Percentiles rank a stretch among this genome's conserved stretches.
phyloP scores from a whole-genome alignment of 2,329 filamentous ascomycete genomes.

The Dactylonectria macrodidyma region DNA sequence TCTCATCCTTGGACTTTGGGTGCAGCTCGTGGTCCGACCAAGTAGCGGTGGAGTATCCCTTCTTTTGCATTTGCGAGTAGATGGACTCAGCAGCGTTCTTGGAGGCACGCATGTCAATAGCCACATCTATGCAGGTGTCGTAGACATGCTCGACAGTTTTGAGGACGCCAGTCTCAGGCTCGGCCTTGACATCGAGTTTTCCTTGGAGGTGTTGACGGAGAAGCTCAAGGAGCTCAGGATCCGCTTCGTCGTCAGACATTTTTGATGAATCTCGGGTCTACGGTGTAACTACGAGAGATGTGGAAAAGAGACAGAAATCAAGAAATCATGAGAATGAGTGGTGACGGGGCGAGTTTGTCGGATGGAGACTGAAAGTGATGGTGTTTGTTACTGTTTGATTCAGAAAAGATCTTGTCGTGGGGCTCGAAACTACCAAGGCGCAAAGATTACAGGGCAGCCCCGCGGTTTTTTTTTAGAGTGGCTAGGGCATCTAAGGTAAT shows the following conservation, averaged over 20 bases:
- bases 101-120: slow-evolving; percentile 85
- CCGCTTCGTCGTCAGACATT: slow-evolving; percentile 92
- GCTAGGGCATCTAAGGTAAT: slow-evolving; percentile 9
- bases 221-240: slow-evolving; percentile 88
- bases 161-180: slow-evolving; percentile 86
- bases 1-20: slow-evolving; percentile 84
- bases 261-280: not conserved
- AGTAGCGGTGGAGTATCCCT: slow-evolving; percentile 84
- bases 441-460: slow-evolving; percentile 13
- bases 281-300: slow-evolving; percentile 8
- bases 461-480: slow-evolving; percentile 3
- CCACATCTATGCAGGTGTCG: slow-evolving; percentile 94
- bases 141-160: slow-evolving; percentile 88
- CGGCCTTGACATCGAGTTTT: slow-evolving; percentile 66
- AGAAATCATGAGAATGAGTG: not conserved
- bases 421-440: slow-evolving; percentile 12
- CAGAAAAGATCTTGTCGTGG: slow-evolving; percentile 22
- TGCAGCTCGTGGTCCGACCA: slow-evolving; percentile 95
- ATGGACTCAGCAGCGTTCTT: slow-evolving; percentile 87
- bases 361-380: slow-evolving; percentile 8
- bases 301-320: slow-evolving; percentile 4
- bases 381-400: slow-evolving; percentile 19
- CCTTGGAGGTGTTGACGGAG: slow-evolving; percentile 84
- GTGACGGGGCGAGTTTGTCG: slow-evolving; percentile 8
- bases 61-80: slow-evolving; percentile 85